phyloP scores from a whole-genome alignment of 331 rosid species.

The Quercus phellos region DNA sequence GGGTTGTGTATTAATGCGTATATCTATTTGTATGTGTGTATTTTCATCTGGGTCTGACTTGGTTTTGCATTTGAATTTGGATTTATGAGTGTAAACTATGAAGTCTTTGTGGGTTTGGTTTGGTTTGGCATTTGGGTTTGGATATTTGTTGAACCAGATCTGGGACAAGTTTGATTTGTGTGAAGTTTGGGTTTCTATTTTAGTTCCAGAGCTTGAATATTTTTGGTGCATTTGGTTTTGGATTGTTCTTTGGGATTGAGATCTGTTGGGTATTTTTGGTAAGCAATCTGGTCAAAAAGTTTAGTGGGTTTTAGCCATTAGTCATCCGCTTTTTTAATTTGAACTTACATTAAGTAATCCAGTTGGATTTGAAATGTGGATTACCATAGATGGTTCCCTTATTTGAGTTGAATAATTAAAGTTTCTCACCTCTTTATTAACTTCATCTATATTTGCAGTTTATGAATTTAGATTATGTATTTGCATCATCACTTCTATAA shows the following conservation, averaged over 20 bases:
- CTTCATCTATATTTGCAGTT: background rate
- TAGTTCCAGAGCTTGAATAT: constrained; percentile 25
- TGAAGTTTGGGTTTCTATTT: constrained; percentile 42
- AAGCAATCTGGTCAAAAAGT: constrained; percentile 25
- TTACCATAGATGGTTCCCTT: constrained; percentile 30
- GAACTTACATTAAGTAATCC: constrained; percentile 7
- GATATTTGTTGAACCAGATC: constrained; percentile 64
- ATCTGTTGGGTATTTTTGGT: constrained; percentile 40
- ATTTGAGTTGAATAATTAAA: constrained; percentile 13
- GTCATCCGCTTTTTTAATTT: constrained; percentile 24
- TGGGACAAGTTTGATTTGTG: constrained; percentile 30
- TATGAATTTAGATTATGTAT: background rate
- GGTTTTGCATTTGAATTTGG: constrained; percentile 46
- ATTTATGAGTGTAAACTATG: constrained; percentile 24
- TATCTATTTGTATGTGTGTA: background rate
- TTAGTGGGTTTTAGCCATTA: constrained; percentile 33
- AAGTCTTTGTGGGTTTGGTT: constrained; percentile 27
- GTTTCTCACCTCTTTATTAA: background rate
- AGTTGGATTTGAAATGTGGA: constrained; percentile 34
- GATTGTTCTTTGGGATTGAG: constrained; percentile 40
- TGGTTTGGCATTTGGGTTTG: constrained; percentile 31
- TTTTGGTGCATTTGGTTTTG: constrained; percentile 26
- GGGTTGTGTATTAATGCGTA: constrained; percentile 23
- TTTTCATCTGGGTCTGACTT: constrained; percentile 29
- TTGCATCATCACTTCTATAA: constrained; percentile 13